Evolutionary conservation across 305 asterid genomes (phyloP).

Genomic region (Galium porrigens): DNA sequence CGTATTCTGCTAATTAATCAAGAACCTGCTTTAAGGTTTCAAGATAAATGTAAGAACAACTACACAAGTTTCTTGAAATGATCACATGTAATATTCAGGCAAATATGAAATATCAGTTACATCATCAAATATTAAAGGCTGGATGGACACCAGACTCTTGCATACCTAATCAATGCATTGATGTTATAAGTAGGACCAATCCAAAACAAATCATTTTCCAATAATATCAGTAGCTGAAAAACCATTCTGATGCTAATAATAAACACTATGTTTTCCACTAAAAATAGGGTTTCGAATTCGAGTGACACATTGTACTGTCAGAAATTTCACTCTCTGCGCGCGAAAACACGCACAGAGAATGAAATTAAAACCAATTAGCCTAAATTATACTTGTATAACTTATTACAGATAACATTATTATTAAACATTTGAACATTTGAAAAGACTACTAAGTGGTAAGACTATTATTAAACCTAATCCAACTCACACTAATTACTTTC

Average conservation of each 20-base stretch:
- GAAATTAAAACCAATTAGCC: too few relatives aligned
- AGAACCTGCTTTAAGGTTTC: not conserved
- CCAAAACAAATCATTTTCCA: not conserved
- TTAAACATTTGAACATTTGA: too few relatives aligned
- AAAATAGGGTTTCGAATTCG: not conserved
- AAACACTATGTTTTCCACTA: not conserved
- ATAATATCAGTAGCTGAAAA: not conserved
- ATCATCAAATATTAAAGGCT: slow-evolving; percentile 1
- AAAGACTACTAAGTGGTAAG: too few relatives aligned
- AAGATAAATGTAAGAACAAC: not conserved
- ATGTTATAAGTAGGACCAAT: not conserved
- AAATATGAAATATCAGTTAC: not conserved
- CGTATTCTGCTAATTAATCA: not conserved
- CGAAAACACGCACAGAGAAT: too few relatives aligned
- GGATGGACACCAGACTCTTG: slow-evolving; percentile 7
- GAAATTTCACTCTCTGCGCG: not conserved
- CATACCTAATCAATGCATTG: slow-evolving; percentile 7
- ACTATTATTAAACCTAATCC: not conserved
- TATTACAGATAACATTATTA: not conserved
- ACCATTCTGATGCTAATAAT: too few relatives aligned
- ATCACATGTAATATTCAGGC: not conserved
- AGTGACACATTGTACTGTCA: not conserved
- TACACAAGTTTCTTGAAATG: not conserved
- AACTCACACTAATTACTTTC: not conserved
- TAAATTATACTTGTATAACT: too few relatives aligned